These are phyloP conservation scores for Rubroshorea leprosula DNA, from an alignment of 345 rosid species.

Conservation along the genomic window DNA sequence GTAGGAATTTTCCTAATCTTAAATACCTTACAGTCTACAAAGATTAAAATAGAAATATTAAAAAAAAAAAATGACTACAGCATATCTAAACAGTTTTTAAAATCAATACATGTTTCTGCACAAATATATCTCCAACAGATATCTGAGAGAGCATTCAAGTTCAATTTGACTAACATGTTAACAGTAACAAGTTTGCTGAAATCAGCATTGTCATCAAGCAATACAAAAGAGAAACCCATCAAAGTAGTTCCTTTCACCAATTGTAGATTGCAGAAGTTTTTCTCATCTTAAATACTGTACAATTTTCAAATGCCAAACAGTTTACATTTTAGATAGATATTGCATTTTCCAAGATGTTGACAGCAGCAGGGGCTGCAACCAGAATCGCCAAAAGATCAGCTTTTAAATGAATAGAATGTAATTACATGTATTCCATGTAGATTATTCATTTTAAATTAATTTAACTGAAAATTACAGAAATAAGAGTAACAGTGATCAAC, in stretches of 20 bases:
- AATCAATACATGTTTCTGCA: too few species aligned
- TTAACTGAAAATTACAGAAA: neutral
- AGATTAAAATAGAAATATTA: too few species aligned
- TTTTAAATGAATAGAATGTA: neutral
- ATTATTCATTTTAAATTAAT: constrained; percentile 6
- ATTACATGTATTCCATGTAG: neutral
- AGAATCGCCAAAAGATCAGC: neutral
- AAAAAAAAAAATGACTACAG: too few species aligned
- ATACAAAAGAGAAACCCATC: neutral
- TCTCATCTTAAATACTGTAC: neutral
- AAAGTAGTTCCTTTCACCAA: neutral
- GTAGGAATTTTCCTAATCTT: neutral
- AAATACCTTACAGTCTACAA: neutral
- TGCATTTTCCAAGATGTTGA: neutral
- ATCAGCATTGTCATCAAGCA: neutral
- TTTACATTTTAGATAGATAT: too few species aligned
- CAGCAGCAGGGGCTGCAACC: neutral
- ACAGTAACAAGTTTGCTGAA: neutral
- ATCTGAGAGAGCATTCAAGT: too few species aligned
- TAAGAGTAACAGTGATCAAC: neutral
- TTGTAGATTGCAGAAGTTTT: neutral
- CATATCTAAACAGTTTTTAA: neutral
- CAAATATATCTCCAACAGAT: too few species aligned
- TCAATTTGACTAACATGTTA: neutral
- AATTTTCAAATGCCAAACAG: neutral